phyloP scores from a whole-genome alignment of 2,329 filamentous ascomycete species.

The Didymella lethalis region DNA sequence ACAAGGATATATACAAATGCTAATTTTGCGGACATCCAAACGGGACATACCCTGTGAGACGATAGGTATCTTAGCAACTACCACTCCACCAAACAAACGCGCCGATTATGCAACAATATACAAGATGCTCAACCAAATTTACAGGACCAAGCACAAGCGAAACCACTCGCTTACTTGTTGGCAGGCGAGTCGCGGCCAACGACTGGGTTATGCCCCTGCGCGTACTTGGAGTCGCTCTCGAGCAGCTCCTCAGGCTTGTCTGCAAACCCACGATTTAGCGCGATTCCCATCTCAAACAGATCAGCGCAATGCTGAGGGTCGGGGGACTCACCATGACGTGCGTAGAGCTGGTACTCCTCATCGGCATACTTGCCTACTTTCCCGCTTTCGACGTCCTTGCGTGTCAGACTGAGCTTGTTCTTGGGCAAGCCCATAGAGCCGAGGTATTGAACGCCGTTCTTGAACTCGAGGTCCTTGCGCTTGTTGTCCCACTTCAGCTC shows the following conservation, averaged over 20 bases:
- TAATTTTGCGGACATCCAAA: constrained; percentile 11
- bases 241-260: constrained; percentile 64
- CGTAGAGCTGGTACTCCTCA: constrained; percentile 60
- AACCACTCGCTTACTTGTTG: constrained; percentile 55
- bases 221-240: constrained; percentile 58
- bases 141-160: constrained; percentile 1
- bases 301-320: constrained; percentile 24
- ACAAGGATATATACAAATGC: constrained; percentile 14
- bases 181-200: constrained; percentile 54
- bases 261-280: constrained; percentile 41
- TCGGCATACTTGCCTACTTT: constrained; percentile 53
- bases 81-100: constrained; percentile 18
- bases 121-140: constrained; percentile 15
- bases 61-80: constrained; percentile 18
- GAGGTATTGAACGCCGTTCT: constrained; percentile 67
- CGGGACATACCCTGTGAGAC: constrained; percentile 1
- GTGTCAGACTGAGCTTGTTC: constrained; percentile 62
- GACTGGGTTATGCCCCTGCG: constrained; percentile 55
- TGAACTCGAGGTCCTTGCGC: constrained; percentile 83
- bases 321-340: constrained; percentile 56
- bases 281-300: constrained; percentile 33
- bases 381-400: constrained; percentile 67
- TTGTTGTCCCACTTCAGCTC: constrained; percentile 80
- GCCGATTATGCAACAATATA: constrained; percentile 24
- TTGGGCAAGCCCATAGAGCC: constrained; percentile 69